These are phyloP conservation scores for Boletus insuetus DNA, from an alignment of 768 basidiomycete genomes.

Conservation along the genomic window DNA sequence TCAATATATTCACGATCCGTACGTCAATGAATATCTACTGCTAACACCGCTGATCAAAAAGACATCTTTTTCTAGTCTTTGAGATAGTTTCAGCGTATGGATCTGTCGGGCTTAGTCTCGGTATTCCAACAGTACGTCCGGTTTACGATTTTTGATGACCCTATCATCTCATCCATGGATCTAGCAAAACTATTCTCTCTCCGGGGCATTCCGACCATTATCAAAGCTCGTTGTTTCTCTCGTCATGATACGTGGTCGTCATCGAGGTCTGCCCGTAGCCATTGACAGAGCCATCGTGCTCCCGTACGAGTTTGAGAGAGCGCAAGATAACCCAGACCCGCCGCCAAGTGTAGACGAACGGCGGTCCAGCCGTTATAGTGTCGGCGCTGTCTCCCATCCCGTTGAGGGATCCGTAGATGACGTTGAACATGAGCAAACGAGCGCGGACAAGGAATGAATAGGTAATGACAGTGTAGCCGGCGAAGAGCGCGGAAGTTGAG, in stretches of 20 bases:
- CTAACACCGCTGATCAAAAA: background rate
- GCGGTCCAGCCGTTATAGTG: constrained; percentile 3
- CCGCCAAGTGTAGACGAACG: constrained; percentile 9
- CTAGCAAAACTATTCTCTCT: constrained; percentile 79
- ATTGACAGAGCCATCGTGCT: constrained; percentile 87
- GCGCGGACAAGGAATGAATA: background rate
- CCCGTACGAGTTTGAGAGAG: constrained; percentile 56
- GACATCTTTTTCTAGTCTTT: constrained; percentile 53
- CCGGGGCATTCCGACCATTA: constrained; percentile 71
- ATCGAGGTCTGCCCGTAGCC: constrained; percentile 84
- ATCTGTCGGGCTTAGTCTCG: constrained; percentile 85
- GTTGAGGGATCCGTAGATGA: background rate
- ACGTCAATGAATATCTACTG: constrained; percentile 25
- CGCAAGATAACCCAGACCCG: constrained; percentile 13
- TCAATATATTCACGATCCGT: constrained; percentile 82
- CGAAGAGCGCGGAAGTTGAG: background rate
- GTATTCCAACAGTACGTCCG: constrained; percentile 67
- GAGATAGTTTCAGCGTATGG: constrained; percentile 89
- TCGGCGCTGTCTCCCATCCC: background rate
- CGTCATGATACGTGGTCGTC: constrained; percentile 94
- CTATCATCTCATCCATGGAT: constrained; percentile 1
- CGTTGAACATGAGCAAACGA: background rate
- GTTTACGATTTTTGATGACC: background rate
- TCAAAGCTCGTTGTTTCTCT: constrained; percentile 85
- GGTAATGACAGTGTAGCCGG: background rate